Evolutionary conservation across 1,139 yeast genomes (phyloP).

Genomic region (Sporopachydermia cereana): DNA sequence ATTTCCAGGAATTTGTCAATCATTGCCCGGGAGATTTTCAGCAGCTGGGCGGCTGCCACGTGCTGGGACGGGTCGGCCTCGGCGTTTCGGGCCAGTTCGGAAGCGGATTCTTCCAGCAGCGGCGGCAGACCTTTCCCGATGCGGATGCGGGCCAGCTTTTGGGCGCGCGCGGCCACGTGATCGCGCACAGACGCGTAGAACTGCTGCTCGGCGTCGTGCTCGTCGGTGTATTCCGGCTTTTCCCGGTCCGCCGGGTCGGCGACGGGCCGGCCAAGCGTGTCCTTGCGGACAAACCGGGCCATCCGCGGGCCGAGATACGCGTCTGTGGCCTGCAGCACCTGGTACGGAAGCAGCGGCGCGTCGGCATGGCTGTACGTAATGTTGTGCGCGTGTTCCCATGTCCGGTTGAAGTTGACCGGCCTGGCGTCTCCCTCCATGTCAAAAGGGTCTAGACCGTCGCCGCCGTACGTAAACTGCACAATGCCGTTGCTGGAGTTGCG

Average conservation of each 20-base stretch:
- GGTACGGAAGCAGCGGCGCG: slow-evolving; percentile 55
- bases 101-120: slow-evolving; percentile 33
- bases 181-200: slow-evolving; percentile 67
- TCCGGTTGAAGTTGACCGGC: slow-evolving; percentile 86
- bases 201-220: slow-evolving; percentile 73
- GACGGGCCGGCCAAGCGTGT: slow-evolving; percentile 57
- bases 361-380: slow-evolving; percentile 51
- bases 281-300: slow-evolving; percentile 47
- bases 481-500: slow-evolving; percentile 92
- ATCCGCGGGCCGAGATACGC: slow-evolving; percentile 51
- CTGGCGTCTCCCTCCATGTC: slow-evolving; percentile 99
- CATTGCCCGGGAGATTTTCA: slow-evolving; percentile 52
- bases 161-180: slow-evolving; percentile 47
- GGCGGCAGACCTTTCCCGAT: slow-evolving; percentile 38
- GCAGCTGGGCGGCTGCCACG: slow-evolving; percentile 57
- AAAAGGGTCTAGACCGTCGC: slow-evolving; percentile 95
- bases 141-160: slow-evolving; percentile 44
- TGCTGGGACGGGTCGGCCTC: slow-evolving; percentile 24
- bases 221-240: slow-evolving; percentile 58
- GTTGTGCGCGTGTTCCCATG: slow-evolving; percentile 88
- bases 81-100: slow-evolving; percentile 22
- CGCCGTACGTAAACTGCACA: slow-evolving; percentile 97
- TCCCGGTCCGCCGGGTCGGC: slow-evolving; percentile 29
- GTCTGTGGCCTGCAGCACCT: slow-evolving; percentile 46
- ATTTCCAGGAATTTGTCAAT: slow-evolving; percentile 61